These are phyloP conservation scores for Neopestalotiopsis clavispora DNA, from an alignment of 2,329 filamentous ascomycete species.

Conservation along the genomic window DNA sequence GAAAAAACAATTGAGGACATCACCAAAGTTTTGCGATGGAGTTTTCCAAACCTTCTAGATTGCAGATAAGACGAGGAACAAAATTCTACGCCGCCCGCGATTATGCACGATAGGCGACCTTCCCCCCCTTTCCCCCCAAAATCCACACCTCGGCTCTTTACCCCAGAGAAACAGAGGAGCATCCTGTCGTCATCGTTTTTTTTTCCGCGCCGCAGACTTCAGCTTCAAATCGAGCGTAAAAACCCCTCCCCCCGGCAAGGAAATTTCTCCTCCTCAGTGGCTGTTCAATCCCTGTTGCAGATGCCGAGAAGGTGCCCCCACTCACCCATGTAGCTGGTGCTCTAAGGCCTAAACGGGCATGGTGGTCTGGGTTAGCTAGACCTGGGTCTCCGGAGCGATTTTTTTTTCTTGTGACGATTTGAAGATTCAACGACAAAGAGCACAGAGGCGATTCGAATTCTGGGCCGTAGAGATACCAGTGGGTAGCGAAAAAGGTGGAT, in stretches of 20 bases:
- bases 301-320: conserved; percentile 16
- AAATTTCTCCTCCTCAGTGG: conserved; percentile 2
- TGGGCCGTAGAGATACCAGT: background rate
- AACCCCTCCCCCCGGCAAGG: background rate
- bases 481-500: background rate
- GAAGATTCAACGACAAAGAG: conserved; percentile 23
- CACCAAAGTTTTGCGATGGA: background rate
- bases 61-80: background rate
- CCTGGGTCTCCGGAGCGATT: conserved; percentile 17
- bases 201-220: too few species aligned
- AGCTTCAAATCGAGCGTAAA: background rate
- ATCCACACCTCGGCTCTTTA: conserved; percentile 5
- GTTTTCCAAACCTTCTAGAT: background rate
- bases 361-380: background rate
- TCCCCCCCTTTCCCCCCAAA: background rate
- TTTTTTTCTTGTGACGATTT: conserved; percentile 14
- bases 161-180: conserved; percentile 4
- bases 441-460: background rate
- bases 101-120: background rate
- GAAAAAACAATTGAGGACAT: background rate
- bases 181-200: background rate
- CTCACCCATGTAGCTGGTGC: background rate
- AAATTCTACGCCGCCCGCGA: background rate
- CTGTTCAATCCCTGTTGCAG: conserved; percentile 10
- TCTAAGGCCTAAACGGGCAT: conserved; percentile 1